Evolutionary conservation across 768 basidiomycete species (phyloP), one percentile per base, ranked within the genome.

Genomic region (Dioszegia crocea): DNA sequence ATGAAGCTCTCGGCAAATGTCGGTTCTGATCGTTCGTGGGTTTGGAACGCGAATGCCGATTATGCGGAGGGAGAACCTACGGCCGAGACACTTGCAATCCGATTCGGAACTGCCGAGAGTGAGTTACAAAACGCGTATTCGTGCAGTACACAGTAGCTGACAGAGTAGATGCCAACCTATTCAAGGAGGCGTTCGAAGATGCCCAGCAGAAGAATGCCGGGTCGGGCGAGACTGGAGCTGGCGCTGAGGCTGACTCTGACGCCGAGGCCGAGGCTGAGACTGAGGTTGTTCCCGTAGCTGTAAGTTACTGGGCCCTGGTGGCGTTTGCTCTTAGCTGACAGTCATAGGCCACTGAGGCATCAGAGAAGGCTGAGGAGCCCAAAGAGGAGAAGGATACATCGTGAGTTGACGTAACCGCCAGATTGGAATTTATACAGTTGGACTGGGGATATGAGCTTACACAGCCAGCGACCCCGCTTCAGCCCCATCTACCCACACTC

Each of bases 21-120:
- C 70, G 94, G 93, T 51, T 98, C 93, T 50, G 96, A 99, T 81
- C 84, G 96, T 79, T 94, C 91, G 70, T 98, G 96, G 96, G 93
- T 99, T 31, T 98, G 89, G 88, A 94, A 96, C 78, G 92, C 94
- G 52, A 83, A 85, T 52, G 94, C 94, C 26, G 96, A 99, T 78
- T 93, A 89, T 76, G 85, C 94, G 53, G 96, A 99, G 76, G 81
- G 83, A 53, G 91, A 89, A 45, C 85, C 94, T 23, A 88, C 90
- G 44, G 77, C 92, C 21, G 96, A 98, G 80, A 99, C 96, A 24
- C 86, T 99, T 61, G 96, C 96, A 50, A 96, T 99, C 76, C 89
- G 96, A 56, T 98, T 99, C 70, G 94, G 91, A 64, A 99, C 96
- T 80, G 81, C 90, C 57, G 93, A 98, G 17, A 91, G 93, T 94